These are phyloP conservation scores for Ceratobasidium sp. DNA, from an alignment of 1,284 basidiomycete species.

Conservation along the genomic window DNA sequence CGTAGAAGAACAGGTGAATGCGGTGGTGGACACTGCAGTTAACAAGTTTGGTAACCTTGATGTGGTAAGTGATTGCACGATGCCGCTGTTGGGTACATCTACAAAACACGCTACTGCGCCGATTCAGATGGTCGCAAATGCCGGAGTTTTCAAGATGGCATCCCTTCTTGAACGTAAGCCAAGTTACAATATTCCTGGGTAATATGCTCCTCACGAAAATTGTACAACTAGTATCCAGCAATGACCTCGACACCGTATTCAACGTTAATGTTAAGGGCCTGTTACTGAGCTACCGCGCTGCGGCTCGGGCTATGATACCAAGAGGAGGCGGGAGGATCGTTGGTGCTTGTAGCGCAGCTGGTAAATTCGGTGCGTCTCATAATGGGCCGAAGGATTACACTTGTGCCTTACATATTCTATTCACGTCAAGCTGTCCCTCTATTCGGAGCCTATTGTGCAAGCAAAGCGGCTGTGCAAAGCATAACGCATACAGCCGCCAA, in stretches of 20 bases:
- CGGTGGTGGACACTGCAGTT: constrained; percentile 22
- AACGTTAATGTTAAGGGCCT: constrained; percentile 21
- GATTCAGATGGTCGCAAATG: constrained; percentile 38
- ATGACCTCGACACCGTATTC: constrained; percentile 6
- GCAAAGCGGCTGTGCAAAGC: constrained; percentile 15
- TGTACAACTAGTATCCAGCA: background rate
- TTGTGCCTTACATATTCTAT: too few relatives aligned
- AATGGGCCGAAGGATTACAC: background rate
- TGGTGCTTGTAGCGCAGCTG: constrained; percentile 26
- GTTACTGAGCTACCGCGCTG: constrained; percentile 20
- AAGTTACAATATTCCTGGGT: background rate
- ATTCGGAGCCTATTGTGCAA: constrained; percentile 14
- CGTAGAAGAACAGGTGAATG: constrained; percentile 25
- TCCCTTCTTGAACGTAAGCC: constrained; percentile 15
- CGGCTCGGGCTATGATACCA: constrained; percentile 35
- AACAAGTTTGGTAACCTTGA: constrained; percentile 15
- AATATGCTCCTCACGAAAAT: background rate
- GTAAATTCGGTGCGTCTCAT: background rate
- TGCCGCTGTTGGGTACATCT: background rate
- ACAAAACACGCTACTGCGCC: background rate
- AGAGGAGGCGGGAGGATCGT: constrained; percentile 23
- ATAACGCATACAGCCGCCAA: constrained; percentile 29
- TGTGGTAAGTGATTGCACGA: constrained; percentile 2
- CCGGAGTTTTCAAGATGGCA: background rate
- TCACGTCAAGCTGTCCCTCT: background rate